Conservation (phyloP, 2,329 filamentous ascomycete species). For the Colletotrichum lindemuthianum region DNA sequence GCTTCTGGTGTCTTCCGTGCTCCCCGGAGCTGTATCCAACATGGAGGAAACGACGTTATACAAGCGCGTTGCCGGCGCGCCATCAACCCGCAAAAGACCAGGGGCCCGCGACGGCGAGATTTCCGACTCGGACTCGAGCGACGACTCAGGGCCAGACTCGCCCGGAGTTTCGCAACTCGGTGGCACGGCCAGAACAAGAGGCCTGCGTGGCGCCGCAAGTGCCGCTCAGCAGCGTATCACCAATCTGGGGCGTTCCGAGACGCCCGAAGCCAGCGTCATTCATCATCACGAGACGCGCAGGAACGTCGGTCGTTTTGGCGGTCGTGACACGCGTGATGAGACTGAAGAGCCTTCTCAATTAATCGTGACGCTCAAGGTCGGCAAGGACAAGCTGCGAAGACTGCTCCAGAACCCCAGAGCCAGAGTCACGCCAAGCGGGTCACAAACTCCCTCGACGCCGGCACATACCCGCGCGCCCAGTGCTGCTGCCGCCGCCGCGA, state of each 20-base stretch:
- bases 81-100: conserved; percentile 66
- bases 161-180: conserved; percentile 78
- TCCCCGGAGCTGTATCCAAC: conserved; percentile 84
- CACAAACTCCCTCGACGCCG: conserved; percentile 45
- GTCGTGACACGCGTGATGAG: conserved; percentile 78
- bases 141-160: conserved; percentile 88
- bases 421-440: conserved; percentile 39
- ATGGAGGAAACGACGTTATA: conserved; percentile 89
- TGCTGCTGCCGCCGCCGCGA: conserved; percentile 40
- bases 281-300: conserved; percentile 74
- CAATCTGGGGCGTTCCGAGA: conserved; percentile 84
- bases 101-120: conserved; percentile 73
- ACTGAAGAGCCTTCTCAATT: conserved; percentile 78
- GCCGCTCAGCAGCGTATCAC: conserved; percentile 90
- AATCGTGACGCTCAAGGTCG: conserved; percentile 79
- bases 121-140: conserved; percentile 91
- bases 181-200: conserved; percentile 86
- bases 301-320: conserved; percentile 66
- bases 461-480: conserved; percentile 46
- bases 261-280: conserved; percentile 76
- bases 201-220: conserved; percentile 88
- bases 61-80: conserved; percentile 74
- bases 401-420: conserved; percentile 63
- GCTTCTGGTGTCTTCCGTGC: conserved; percentile 88
- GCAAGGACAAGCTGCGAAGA: conserved; percentile 76